phyloP scores from a whole-genome alignment of 148 eudicot genomes.

The Polygonum maritimum region DNA sequence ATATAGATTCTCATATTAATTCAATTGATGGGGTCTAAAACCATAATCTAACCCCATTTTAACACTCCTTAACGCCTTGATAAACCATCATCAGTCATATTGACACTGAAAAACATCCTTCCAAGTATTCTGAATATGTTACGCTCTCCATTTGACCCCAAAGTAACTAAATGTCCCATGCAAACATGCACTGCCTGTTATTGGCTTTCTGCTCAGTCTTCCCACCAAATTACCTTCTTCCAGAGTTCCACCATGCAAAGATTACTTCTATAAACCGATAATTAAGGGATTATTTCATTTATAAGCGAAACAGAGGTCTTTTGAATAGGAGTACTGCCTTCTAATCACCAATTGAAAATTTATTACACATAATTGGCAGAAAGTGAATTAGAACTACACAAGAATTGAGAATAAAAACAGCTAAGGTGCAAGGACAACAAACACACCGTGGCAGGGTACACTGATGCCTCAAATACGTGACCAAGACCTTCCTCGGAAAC shows the following conservation, averaged over 20 bases:
- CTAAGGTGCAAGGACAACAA: slow-evolving; percentile 3
- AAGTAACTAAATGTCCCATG: background rate
- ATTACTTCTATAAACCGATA: background rate
- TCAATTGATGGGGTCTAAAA: background rate
- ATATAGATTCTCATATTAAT: background rate
- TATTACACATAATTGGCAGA: background rate
- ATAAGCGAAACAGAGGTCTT: background rate
- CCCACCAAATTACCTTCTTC: background rate
- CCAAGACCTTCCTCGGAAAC: slow-evolving; percentile 31
- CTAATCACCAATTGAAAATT: background rate
- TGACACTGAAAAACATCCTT: background rate
- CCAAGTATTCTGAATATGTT: background rate
- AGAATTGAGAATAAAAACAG: background rate
- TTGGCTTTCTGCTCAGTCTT: background rate
- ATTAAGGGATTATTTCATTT: background rate
- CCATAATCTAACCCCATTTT: background rate
- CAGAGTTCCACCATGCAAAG: background rate
- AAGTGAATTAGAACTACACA: background rate
- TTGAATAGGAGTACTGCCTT: background rate
- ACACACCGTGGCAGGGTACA: slow-evolving; percentile 35
- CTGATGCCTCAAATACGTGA: slow-evolving; percentile 27
- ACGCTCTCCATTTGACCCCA: background rate
- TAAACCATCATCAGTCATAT: background rate
- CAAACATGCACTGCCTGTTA: background rate
- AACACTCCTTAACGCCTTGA: background rate